These are phyloP conservation scores for Cyberlindnera samutprakarnensis DNA, from an alignment of 805 yeast genomes.

Conservation along the genomic window DNA sequence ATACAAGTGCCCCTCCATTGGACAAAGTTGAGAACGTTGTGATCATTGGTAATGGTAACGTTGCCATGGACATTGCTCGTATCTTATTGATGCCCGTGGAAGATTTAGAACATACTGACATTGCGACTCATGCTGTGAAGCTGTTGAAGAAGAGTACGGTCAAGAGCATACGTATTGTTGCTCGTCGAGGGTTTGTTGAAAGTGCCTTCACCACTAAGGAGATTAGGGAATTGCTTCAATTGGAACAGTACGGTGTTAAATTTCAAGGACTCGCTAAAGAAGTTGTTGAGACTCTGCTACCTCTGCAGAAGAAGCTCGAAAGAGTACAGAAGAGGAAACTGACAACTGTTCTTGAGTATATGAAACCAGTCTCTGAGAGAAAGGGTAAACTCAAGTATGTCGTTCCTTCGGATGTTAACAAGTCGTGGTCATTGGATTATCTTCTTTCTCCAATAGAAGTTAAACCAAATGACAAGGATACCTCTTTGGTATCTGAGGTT, in stretches of 20 bases:
- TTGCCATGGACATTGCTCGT: conserved; percentile 86
- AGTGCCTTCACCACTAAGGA: conserved; percentile 92
- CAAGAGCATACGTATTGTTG: conserved; percentile 64
- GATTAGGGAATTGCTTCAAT: conserved; percentile 71
- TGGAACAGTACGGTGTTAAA: conserved; percentile 39
- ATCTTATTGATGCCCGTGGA: conserved; percentile 54
- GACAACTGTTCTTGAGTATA: conserved; percentile 51
- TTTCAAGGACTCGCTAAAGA: conserved; percentile 41
- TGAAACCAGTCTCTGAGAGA: conserved; percentile 25
- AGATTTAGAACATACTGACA: conserved; percentile 67
- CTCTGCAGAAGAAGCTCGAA: conserved; percentile 55
- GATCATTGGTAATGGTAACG: conserved; percentile 95
- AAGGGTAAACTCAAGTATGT: conserved; percentile 13
- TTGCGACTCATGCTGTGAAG: conserved; percentile 51
- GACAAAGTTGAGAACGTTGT: conserved; percentile 55
- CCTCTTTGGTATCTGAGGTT: conserved; percentile 29
- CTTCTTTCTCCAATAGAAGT: conserved; percentile 56
- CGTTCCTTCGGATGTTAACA: conserved; percentile 9
- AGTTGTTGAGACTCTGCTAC: conserved; percentile 33
- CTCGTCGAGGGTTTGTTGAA: conserved; percentile 78
- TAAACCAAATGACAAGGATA: conserved; percentile 26
- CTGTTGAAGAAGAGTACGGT: conserved; percentile 46
- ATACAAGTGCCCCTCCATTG: conserved; percentile 44
- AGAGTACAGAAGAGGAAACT: conserved; percentile 47
- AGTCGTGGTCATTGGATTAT: conserved; percentile 62